Percentiles rank a stretch among this genome's conserved stretches.
phyloP scores from a whole-genome alignment of 2,329 filamentous ascomycete genomes.

The Leptographium radiaticola region DNA sequence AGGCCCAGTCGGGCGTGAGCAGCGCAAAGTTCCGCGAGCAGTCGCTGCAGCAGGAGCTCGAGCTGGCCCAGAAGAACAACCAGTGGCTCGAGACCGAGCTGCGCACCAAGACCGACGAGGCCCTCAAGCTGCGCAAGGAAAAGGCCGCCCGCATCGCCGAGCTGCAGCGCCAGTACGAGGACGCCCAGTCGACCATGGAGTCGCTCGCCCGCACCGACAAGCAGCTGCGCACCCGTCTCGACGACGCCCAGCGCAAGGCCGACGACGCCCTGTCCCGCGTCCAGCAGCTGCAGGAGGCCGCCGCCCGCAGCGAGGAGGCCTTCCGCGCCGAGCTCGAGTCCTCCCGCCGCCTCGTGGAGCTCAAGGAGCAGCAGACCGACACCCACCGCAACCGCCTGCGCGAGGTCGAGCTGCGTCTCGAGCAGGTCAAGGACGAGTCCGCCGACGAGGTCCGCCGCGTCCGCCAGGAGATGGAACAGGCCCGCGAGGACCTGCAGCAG shows the following conservation, averaged over 20 bases:
- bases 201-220: slow-evolving; percentile 68
- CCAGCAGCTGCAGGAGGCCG: slow-evolving; percentile 74
- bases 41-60: slow-evolving; percentile 77
- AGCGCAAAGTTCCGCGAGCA: slow-evolving; percentile 86
- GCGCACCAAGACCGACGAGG: slow-evolving; percentile 77
- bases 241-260: slow-evolving; percentile 73
- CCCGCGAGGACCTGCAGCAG: slow-evolving; percentile 30
- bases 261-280: slow-evolving; percentile 73
- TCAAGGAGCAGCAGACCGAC: slow-evolving; percentile 64
- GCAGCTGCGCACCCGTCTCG: slow-evolving; percentile 65
- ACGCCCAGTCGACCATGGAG: slow-evolving; percentile 64
- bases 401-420: slow-evolving; percentile 51
- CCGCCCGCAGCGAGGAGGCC: slow-evolving; percentile 69
- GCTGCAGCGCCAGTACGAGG: slow-evolving; percentile 78
- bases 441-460: slow-evolving; percentile 45
- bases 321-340: slow-evolving; percentile 80
- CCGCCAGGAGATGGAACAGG: slow-evolving; percentile 43
- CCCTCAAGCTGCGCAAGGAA: slow-evolving; percentile 84
- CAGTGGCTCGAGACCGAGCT: slow-evolving; percentile 91
- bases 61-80: slow-evolving; percentile 75
- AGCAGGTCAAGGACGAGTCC: slow-evolving; percentile 53
- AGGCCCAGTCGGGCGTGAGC: slow-evolving; percentile 64
- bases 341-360: slow-evolving; percentile 65
- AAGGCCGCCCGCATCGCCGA: slow-evolving; percentile 83
- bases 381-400: slow-evolving; percentile 58